Percentiles rank a stretch among this genome's conserved stretches.
Conservation (phyloP, 805 yeast genomes). For the Hanseniaspora guilliermondii region DNA sequence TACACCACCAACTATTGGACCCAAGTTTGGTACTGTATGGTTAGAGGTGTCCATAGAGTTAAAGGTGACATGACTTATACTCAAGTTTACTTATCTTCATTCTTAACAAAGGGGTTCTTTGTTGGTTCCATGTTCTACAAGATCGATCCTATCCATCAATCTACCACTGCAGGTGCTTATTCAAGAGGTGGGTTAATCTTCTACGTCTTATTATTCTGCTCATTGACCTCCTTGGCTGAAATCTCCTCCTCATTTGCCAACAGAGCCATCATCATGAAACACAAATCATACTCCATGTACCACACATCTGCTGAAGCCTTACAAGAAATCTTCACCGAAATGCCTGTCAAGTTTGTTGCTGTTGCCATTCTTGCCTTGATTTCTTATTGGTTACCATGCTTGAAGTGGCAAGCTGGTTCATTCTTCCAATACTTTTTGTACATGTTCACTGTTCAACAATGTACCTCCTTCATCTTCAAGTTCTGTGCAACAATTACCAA, state of each 20-base stretch:
- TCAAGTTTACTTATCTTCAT: conserved; percentile 39
- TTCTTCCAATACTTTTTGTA: conserved; percentile 41
- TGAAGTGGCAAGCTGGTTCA: conserved; percentile 42
- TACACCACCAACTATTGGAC: conserved; percentile 36
- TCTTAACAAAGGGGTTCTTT: conserved; percentile 44
- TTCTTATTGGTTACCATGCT: conserved; percentile 42
- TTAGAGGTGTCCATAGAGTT: conserved; percentile 42
- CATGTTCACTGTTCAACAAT: conserved; percentile 36
- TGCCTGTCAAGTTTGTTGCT: conserved; percentile 45
- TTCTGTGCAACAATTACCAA: conserved; percentile 41
- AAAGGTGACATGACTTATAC: conserved; percentile 48
- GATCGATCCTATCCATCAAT: conserved; percentile 28
- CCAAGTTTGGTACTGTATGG: conserved; percentile 41
- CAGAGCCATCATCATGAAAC: conserved; percentile 54
- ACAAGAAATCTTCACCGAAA: conserved; percentile 42
- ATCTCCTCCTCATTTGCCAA: conserved; percentile 46
- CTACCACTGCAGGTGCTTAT: conserved; percentile 43
- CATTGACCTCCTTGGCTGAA: conserved; percentile 51
- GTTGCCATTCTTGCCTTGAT: conserved; percentile 36
- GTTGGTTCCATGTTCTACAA: conserved; percentile 50
- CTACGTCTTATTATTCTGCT: conserved; percentile 47
- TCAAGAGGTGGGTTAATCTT: conserved; percentile 54
- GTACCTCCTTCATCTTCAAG: conserved; percentile 43
- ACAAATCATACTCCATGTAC: conserved; percentile 49
- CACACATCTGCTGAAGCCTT: conserved; percentile 55